Evolutionary conservation across 345 rosid genomes (phyloP), one percentile per base, ranked within the genome.

Genomic region (Anacardium occidentale): DNA sequence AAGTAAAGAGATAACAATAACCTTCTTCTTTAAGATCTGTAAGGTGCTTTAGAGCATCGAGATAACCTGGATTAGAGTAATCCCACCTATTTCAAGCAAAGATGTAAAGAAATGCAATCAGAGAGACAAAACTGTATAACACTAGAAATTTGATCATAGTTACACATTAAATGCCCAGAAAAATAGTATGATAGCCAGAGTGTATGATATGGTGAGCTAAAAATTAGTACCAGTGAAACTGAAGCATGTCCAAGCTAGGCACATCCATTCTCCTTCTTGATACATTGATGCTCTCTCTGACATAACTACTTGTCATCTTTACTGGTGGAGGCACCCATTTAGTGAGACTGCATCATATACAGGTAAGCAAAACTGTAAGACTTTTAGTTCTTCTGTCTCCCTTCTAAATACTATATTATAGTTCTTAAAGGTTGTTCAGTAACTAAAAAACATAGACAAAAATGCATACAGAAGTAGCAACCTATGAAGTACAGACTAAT

Each of bases 321-420:
- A 94, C 86, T 0, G 98, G 98, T 50, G 98, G 94, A 34, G 97
- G 98, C 12, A 90, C 98, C 98, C 98, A 94, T 85, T 94, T 91
- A 25, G 98, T 91, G 71, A 91, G 97, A 68, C 98, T 91, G 89
- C 84, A 87, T 65, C 48, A 74, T 29, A 60, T 62, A 61, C 63
- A 7, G 53, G 62, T 65, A 64, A 76, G 70, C 25, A 64, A 66
- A 71, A 52, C 56, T 50, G 15, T 8, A 48, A 50, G 67, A 25
- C 32, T 48, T 24, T 13, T 21, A 24, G 9, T 37, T 24, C 67
- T 12, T 48, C 14, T 29, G 34, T 17, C n/a, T 37, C 14, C 44
- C 24, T 25, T 47, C 62, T 6, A 32, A 40, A 50, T 57, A 21
- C 5, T 21, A 44, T 55, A 32, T 8, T 15, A 54, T 55, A 62